Percentiles rank a stretch among this genome's conserved stretches.
These are phyloP conservation scores for Fusarium lyarnte DNA, from an alignment of 2,329 filamentous ascomycete genomes.

Conservation along the genomic window DNA sequence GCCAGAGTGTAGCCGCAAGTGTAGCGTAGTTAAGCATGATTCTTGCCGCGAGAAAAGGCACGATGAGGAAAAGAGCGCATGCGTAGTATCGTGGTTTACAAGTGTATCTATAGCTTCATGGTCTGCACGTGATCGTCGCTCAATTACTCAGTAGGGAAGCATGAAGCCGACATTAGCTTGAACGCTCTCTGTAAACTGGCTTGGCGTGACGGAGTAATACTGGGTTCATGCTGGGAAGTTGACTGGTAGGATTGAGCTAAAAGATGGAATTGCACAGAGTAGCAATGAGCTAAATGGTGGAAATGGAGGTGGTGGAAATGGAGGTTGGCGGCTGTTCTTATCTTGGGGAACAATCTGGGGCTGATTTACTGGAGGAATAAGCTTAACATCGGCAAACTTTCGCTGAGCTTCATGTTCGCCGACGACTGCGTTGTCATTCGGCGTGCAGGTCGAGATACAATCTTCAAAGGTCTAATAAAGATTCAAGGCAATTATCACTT, in stretches of 20 bases:
- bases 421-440: background rate
- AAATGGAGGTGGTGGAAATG: background rate
- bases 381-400: background rate
- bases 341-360: background rate
- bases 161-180: conserved; percentile 4
- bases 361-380: background rate
- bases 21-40: conserved; percentile 16
- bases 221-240: background rate
- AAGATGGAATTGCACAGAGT: background rate
- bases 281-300: background rate
- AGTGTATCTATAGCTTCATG: conserved; percentile 20
- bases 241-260: background rate
- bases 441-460: background rate
- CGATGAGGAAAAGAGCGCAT: background rate
- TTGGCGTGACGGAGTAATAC: background rate
- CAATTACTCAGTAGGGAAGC: conserved; percentile 21
- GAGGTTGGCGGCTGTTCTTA: background rate
- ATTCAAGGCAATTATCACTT: accelerated
- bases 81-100: background rate
- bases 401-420: background rate
- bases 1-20: conserved; percentile 13
- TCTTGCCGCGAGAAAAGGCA: background rate
- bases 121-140: conserved; percentile 24
- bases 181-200: background rate
- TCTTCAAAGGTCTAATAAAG: accelerated